Evolutionary conservation across 2,329 filamentous ascomycete species (phyloP), one percentile per base, ranked within the genome.

Genomic region (Colletotrichum viniferum): DNA sequence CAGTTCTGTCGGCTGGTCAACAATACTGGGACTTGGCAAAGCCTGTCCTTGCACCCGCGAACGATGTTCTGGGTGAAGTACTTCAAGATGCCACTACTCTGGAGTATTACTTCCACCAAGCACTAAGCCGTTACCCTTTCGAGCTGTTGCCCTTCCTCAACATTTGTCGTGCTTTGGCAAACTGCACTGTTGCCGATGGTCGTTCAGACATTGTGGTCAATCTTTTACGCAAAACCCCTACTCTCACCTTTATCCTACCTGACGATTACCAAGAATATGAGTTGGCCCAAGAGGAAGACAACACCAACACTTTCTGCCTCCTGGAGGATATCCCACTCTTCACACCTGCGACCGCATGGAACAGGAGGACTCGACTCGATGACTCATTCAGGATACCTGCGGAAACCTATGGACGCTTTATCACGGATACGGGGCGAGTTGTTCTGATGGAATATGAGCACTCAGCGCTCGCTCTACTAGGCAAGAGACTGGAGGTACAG

Each of bases 231-330:
- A 89, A 88, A 73, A 93, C 96, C 69, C 90, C 92, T 2, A 93
- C 91, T 8, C 91, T 98, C 70, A 98, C 96, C 32, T 93, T 97
- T 78, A 87, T 90, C 14, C 88, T 98, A n/a, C 93, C 95, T 1
- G 85, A 89, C 0, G 85, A 90, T 36, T 98, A 98, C 82, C 89
- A 90, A 56, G 91, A 90, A 43, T 98, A 97, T 79, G 91, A 93
- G 76, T 91, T 96, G 14, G 92, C 94, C 52, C 92, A 94, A 69
- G 96, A 98, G 84, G 95, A 98, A 77, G 94, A 97, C 74, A 96
- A 97, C 78, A 92, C 91, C 30, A 97, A 97, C 79, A 92, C 91
- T 21, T 94, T 98, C 76, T 89, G 91, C 76, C 89, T 98, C 5
- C 86, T 89, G 2, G 87, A 89, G 60, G 89, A 92, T 67, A 85